These are phyloP conservation scores for Saitozyma sp. DNA, from an alignment of 768 basidiomycete species.

Conservation along the genomic window DNA sequence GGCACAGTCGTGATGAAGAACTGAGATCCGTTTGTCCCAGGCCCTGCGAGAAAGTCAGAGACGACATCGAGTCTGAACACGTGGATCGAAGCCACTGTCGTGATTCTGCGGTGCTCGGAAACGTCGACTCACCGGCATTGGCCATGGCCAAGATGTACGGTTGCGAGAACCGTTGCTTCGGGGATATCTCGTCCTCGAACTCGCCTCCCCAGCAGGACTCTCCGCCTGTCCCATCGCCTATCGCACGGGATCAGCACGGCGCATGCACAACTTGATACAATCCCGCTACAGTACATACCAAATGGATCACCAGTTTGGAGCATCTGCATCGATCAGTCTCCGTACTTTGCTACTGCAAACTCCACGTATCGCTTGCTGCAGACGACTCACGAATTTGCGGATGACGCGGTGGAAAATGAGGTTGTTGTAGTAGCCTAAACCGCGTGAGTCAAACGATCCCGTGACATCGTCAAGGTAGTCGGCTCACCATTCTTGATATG, in stretches of 20 bases:
- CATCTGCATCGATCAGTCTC: slow-evolving; percentile 16
- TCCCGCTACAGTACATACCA: no score
- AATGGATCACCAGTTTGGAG: slow-evolving; percentile 83
- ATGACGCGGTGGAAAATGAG: slow-evolving; percentile 97
- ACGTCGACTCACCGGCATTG: slow-evolving; percentile 41
- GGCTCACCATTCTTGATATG: slow-evolving; percentile 67
- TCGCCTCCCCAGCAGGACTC: slow-evolving; percentile 95
- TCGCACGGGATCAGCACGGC: background rate
- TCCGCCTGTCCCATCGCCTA: slow-evolving; percentile 84
- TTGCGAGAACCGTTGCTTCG: slow-evolving; percentile 88
- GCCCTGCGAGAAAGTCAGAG: slow-evolving; percentile 60
- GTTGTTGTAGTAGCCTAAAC: slow-evolving; percentile 77
- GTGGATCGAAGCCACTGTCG: slow-evolving; percentile 1
- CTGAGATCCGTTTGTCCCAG: slow-evolving; percentile 88
- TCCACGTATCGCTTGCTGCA: background rate
- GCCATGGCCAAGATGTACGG: slow-evolving; percentile 93
- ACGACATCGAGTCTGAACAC: no score
- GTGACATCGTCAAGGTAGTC: background rate
- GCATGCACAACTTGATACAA: no score
- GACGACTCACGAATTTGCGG: slow-evolving; percentile 70
- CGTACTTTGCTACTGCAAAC: no score
- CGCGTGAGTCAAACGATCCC: background rate
- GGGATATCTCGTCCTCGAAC: slow-evolving; percentile 91
- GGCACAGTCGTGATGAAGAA: slow-evolving; percentile 98
- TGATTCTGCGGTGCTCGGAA: background rate